Evolutionary conservation across 106 monocot species (phyloP), one percentile per base, ranked within the genome.

Genomic region (Hemerocallis citrina): DNA sequence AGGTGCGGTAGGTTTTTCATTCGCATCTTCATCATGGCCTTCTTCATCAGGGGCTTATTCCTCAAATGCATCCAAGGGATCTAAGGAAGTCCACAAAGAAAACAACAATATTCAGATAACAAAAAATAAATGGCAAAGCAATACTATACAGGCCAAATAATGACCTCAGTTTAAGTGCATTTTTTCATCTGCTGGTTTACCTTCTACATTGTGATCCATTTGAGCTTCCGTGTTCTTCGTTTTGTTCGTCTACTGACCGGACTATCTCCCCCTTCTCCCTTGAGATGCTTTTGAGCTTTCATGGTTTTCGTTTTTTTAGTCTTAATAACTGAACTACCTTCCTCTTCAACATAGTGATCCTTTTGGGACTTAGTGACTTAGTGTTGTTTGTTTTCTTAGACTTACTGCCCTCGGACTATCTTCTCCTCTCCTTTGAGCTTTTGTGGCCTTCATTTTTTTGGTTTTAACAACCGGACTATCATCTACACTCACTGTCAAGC

Each of bases 11-110:
- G 72, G 64, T 38, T 85, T 82, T 32, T 72, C 81, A 59, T 47
- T 60, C 12, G 51, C 57, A 72, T 92, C 84, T 60, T 78, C 73
- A 25, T 75, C 76, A 15, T 27, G 61, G 60, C 54, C 29, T 69
- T 58, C 78, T 21, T 69, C 63, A 22, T 59, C 38, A 59, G 20
- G 34, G n/a, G n/a, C 29, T 69, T 58, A 76, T 21, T 69, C 63
- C 12, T 59, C 38, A 59, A 21, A 19, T 34, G 36, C 60, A 72
- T 82, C 79, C 63, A 69, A 70, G 28, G 24, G 17, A 51, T 75
- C 88, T 84, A 63, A 59, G 13, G 34, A 43, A 48, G 6, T 57
- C 30, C 29, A 70, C 45, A 57, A 31, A 58, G 33, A 42, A 50
- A 60, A 46, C 67, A 60, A 61, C 52, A 30, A 67, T 19, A 45